These are phyloP conservation scores for Poterioochromonas sp. DNA, from an alignment of 352 stramenopile species.

Conservation along the genomic window DNA sequence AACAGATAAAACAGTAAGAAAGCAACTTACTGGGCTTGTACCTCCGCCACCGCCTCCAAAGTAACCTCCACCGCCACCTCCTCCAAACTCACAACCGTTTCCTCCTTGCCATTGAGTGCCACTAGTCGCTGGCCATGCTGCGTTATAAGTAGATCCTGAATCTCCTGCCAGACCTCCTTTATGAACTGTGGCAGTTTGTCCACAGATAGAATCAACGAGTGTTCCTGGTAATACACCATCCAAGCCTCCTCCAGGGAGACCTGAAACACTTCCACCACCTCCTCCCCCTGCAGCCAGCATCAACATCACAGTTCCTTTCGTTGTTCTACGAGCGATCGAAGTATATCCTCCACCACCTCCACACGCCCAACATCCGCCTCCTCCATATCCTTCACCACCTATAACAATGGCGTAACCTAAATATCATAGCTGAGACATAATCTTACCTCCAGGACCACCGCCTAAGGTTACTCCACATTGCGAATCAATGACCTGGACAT, in stretches of 20 bases:
- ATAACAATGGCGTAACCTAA: no score
- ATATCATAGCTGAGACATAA: no score
- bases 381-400: slow-evolving; percentile 46
- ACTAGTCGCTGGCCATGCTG: slow-evolving; percentile 25
- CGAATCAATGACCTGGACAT: slow-evolving; percentile 35
- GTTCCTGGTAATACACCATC: slow-evolving; percentile 42
- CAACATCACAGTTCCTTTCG: slow-evolving; percentile 31
- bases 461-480: slow-evolving; percentile 44
- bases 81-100: slow-evolving; percentile 42
- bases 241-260: slow-evolving; percentile 46
- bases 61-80: slow-evolving; percentile 44
- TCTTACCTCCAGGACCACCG: slow-evolving; percentile 47
- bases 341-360: slow-evolving; percentile 50
- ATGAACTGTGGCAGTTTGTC: slow-evolving; percentile 26
- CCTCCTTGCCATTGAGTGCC: slow-evolving; percentile 42
- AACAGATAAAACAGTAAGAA: no score
- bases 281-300: slow-evolving; percentile 48
- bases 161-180: slow-evolving; percentile 39
- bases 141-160: slow-evolving; percentile 35
- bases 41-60: slow-evolving; percentile 45
- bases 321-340: slow-evolving; percentile 35
- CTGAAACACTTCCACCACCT: slow-evolving; percentile 44
- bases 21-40: slow-evolving; percentile 41
- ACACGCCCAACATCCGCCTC: slow-evolving; percentile 46
- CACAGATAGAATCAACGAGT: slow-evolving; percentile 38